A percentile compares a stretch with the other conserved stretches of the same genome.
Conservation (phyloP, 2,329 filamentous ascomycete genomes). For the Alternaria metachromatica region DNA sequence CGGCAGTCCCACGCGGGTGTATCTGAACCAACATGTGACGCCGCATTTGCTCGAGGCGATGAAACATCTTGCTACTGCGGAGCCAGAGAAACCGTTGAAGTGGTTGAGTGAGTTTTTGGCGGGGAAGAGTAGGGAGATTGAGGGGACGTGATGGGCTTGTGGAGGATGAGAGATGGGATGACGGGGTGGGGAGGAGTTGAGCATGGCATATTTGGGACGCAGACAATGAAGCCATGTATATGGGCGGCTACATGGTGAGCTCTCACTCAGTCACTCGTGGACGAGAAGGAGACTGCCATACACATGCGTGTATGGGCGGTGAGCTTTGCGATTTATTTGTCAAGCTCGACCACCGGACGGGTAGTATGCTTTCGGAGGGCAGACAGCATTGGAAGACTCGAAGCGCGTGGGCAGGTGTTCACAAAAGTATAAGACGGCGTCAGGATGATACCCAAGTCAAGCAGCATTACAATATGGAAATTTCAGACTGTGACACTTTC, state of each 20-base stretch:
- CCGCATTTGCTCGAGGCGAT: conserved; percentile 60
- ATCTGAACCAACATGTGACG: conserved; percentile 58
- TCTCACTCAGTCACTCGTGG: neutral
- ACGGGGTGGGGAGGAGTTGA: no score
- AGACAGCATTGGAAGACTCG: neutral
- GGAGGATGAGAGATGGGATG: neutral
- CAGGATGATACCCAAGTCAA: conserved; percentile 29
- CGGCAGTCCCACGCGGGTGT: conserved; percentile 57
- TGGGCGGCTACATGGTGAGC: neutral
- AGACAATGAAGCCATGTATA: neutral
- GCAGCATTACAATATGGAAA: conserved; percentile 12
- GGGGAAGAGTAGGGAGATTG: conserved; percentile 56
- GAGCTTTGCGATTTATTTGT: neutral
- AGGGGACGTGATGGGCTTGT: conserved; percentile 40
- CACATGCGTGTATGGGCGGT: neutral
- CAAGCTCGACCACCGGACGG: neutral
- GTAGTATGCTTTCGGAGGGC: neutral
- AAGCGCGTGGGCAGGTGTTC: conserved; percentile 6
- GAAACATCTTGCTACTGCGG: conserved; percentile 58
- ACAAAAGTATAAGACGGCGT: conserved; percentile 15
- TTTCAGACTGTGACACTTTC: conserved; percentile 12
- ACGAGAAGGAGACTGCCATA: neutral
- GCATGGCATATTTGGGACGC: neutral
- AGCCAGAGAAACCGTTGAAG: conserved; percentile 60
- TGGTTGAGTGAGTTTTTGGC: conserved; percentile 58